A percentile compares a stretch with the other conserved stretches of the same genome.
phyloP scores from a whole-genome alignment of 768 basidiomycete genomes.

The Hebeloma cylindrosporum region DNA sequence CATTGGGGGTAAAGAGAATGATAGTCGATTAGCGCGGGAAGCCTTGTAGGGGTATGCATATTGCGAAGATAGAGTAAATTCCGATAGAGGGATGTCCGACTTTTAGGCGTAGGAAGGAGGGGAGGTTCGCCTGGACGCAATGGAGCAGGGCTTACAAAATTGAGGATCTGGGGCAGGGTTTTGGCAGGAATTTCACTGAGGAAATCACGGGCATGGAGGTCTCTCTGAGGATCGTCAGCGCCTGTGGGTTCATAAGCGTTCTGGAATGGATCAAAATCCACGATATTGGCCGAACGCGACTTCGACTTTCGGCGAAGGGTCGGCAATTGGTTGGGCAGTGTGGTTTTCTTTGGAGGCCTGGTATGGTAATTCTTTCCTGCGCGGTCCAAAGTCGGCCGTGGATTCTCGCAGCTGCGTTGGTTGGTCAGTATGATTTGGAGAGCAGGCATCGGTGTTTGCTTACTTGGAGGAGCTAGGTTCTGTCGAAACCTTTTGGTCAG shows the following conservation, averaged over 20 bases:
- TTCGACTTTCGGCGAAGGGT: no score
- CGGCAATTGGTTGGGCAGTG: no score
- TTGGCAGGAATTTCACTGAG: constrained; percentile 6
- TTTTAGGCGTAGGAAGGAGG: constrained; percentile 23
- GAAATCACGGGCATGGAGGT: background rate
- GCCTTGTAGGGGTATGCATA: constrained; percentile 28
- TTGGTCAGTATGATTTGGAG: no score
- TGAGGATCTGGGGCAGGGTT: background rate
- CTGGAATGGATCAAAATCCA: constrained; percentile 1
- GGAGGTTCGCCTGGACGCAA: constrained; percentile 1
- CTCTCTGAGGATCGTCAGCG: background rate
- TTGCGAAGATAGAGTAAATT: constrained; percentile 42
- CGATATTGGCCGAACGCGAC: no score
- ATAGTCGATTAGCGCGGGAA: constrained; percentile 47
- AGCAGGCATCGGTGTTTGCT: no score
- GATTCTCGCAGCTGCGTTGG: no score
- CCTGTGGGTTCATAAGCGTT: constrained; percentile 2
- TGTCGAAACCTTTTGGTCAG: constrained; percentile 2
- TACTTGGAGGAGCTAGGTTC: constrained; percentile 14
- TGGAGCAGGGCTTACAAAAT: constrained; percentile 1
- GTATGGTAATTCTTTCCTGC: no score
- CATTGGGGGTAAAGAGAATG: constrained; percentile 39
- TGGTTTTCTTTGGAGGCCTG: no score
- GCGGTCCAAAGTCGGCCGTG: no score
- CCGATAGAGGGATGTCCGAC: constrained; percentile 39